Evolutionary conservation across 2,329 filamentous ascomycete species (phyloP), one percentile per base, ranked within the genome.

Genomic region (Penicillium digitatum): DNA sequence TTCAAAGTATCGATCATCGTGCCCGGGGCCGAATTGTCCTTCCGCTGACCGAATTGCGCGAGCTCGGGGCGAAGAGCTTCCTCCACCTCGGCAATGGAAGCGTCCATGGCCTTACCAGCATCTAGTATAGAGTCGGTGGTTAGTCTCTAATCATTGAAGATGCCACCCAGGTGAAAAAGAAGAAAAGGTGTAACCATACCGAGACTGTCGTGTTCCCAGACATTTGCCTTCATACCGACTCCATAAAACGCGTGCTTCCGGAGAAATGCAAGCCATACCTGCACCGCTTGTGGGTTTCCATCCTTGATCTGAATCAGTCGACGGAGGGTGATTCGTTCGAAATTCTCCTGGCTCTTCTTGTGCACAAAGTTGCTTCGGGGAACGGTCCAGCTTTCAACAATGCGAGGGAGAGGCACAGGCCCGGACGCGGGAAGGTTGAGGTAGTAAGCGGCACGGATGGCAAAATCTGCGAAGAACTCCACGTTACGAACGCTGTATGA

Each of bases 321-420:
- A 52, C 92, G 84, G 66, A 92, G 75, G 1, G 94, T 99, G 57
- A 94, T 87, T 52, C 94, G 83, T 78, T 97, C 93, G 69, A 95
- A 99, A 75, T 99, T 99, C 77, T 99, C 94, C 75, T 99, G 92
- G 35, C 85, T 87, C 78, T 99, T 99, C 78, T 97, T 99, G 80
- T 90, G 89, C 62, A 96, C 90, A 79, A 99, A 99, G 72, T 89
- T 88, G 68, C 85, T 85, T 67, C 85, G 84, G 10, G 91, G 90
- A 2, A 97, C 91, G 0, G 94, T 97, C 94, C 94, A 99, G 66
- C 92, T 85, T 78, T 99, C 90, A 16, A 84, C 88, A 61, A 93
- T 90, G 55, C 87, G 85, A 1, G 94, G 94, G 18, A 99, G 79
- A 11, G 93, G 90, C 6, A 94, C 80, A 6, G 94, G 92, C 0